Evolutionary conservation across 176 grass and related monocot genomes (phyloP), one percentile per base, ranked within the genome.

Genomic region (Avena sativa): DNA sequence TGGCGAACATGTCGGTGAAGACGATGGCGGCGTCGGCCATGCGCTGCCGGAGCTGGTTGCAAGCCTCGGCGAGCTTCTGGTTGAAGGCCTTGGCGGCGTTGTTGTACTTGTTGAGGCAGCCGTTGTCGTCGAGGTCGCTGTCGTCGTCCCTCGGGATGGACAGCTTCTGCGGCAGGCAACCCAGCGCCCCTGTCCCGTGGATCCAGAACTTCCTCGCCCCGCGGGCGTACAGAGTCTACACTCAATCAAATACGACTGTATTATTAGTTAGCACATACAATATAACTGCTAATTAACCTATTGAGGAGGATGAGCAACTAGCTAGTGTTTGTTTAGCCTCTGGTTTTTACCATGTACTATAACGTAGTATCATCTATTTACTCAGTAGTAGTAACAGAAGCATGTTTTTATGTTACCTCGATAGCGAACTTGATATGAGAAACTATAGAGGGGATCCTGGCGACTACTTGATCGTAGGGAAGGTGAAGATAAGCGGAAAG

Each of bases 121-220:
- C 90, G 66, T 92, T 67, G 25, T 3, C 38, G 80, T 95, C 93
- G 5, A 95, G 93, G 87, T 36, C 82, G 25, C 19, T 4, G 74
- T 86, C 85, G 79, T 81, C 88, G 48, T 84, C 80, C 19, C 93
- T 83, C 4, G 90, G 93, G 78, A 88, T 67, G 12, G 90, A 52
- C 3, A 95, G 88, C 62, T 95, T 92, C 80, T 90, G 82, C 32
- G 93, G 93, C 75, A 95, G 86, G 88, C 93, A 95, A 0, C 93
- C 93, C 34, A 92, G 78, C 32, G 93, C 88, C 1, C 93, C 90
- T 1, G 90, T 90, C n/a, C 88, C 88, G 86, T 92, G 90, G 68
- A 95, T 83, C 90, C 90, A 90, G 38, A 95, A 92, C 66, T 86
- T 92, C 57, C 85, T 81, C 0, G 64, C 93, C 0, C 88, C 90